phyloP scores from a whole-genome alignment of 352 stramenopile species.

The Globisporangium viniferum region DNA sequence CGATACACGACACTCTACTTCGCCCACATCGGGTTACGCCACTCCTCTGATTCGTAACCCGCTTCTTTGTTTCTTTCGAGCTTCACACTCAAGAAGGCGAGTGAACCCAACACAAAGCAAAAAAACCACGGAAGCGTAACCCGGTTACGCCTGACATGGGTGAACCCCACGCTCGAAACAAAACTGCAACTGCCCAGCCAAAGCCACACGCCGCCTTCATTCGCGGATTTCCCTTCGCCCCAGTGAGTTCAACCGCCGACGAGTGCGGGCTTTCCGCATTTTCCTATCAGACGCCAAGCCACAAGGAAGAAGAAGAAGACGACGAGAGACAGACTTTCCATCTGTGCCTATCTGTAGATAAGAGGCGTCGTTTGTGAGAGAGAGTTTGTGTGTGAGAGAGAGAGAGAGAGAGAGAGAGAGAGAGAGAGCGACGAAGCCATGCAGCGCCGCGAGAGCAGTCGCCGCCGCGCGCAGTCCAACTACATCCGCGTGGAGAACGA shows the following conservation, averaged over 20 bases:
- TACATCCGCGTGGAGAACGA: constrained; percentile 75
- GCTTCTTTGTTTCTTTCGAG: not conserved
- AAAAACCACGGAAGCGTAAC: not conserved
- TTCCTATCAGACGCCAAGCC: not conserved
- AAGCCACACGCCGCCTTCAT: constrained; percentile 1
- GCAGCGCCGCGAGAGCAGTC: constrained; percentile 19
- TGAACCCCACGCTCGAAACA: not conserved
- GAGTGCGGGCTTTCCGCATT: not conserved
- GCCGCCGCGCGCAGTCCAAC: constrained; percentile 52
- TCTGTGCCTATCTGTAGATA: not conserved
- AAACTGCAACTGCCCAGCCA: not conserved
- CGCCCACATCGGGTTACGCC: not conserved
- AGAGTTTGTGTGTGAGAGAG: no score
- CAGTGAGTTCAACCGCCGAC: not conserved
- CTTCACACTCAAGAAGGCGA: not conserved
- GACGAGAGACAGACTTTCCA: no score
- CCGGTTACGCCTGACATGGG: not conserved
- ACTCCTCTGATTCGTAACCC: not conserved
- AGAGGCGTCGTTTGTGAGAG: not conserved
- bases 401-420: not conserved
- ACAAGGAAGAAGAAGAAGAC: not conserved
- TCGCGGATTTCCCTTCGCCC: constrained; percentile 10
- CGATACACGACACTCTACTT: no score
- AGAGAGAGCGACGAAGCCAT: not conserved
- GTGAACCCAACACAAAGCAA: not conserved